Percentiles rank a stretch among this genome's conserved stretches.
Evolutionary conservation across 2,329 filamentous ascomycete species (phyloP).

Genomic region (Colletotrichum orbiculare): DNA sequence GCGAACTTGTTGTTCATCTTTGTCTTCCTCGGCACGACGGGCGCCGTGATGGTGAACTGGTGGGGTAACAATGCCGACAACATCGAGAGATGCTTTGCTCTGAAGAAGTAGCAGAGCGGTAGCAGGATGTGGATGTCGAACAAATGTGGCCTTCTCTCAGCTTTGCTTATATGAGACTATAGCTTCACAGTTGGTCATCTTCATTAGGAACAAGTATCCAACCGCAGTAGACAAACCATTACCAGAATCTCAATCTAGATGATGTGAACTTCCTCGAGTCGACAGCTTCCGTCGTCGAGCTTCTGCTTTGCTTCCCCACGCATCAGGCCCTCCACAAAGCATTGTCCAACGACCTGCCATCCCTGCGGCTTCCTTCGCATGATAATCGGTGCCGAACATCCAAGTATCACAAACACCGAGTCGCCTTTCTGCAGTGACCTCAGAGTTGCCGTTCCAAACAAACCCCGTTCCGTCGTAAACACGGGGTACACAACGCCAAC

Average conservation of each 20-base stretch:
- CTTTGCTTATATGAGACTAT: no score
- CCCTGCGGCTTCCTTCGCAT: slow-evolving; percentile 1
- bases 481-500: slow-evolving; percentile 24
- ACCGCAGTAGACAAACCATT: no score
- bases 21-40: slow-evolving; percentile 67
- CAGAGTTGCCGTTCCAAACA: slow-evolving; percentile 18
- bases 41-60: slow-evolving; percentile 69
- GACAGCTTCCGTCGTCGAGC: neutral
- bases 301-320: neutral
- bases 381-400: slow-evolving; percentile 21
- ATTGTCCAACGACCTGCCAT: slow-evolving; percentile 20
- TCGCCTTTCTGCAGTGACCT: slow-evolving; percentile 19
- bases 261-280: slow-evolving; percentile 1
- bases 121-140: no score
- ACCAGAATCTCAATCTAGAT: neutral
- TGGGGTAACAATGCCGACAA: slow-evolving; percentile 69
- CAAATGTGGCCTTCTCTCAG: no score
- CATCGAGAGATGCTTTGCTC: slow-evolving; percentile 69
- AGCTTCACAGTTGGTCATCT: no score
- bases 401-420: slow-evolving; percentile 15
- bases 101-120: slow-evolving; percentile 40
- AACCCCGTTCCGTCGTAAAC: slow-evolving; percentile 13
- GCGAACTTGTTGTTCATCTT: slow-evolving; percentile 70
- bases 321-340: slow-evolving; percentile 29
- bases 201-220: no score